phyloP scores from a whole-genome alignment of 495 filamentous ascomycete species.

The Aspergillus affinis region DNA sequence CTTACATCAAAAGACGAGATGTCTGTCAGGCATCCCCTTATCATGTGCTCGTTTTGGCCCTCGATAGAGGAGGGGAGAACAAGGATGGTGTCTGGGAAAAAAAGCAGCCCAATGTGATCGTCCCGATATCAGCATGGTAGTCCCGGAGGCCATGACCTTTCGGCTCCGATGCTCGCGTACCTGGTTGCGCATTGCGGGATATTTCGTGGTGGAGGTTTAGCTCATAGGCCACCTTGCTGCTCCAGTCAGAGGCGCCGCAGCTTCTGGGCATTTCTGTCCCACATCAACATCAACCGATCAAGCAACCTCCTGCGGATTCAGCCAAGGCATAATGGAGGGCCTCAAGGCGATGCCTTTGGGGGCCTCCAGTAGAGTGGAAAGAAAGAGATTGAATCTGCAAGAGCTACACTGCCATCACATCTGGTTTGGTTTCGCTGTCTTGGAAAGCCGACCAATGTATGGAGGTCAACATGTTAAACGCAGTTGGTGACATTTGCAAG shows the following conservation, averaged over 20 bases:
- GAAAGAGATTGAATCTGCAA: conserved; percentile 24
- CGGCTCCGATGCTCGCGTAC: conserved; percentile 10
- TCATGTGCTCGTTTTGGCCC: conserved; percentile 18
- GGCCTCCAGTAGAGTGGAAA: background rate
- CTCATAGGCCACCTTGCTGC: conserved; percentile 12
- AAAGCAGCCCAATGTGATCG: conserved; percentile 15
- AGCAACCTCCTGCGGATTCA: conserved; percentile 5
- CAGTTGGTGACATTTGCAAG: conserved; percentile 41
- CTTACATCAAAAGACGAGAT: conserved; percentile 16
- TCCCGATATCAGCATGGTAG: conserved; percentile 16
- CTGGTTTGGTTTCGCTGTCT: conserved; percentile 12
- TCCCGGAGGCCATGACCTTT: conserved; percentile 4
- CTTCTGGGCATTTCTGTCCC: conserved; percentile 20
- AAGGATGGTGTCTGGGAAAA: conserved; percentile 8
- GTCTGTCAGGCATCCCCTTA: conserved; percentile 6
- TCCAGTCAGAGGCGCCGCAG: conserved; percentile 23
- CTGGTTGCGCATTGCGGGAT: conserved; percentile 11
- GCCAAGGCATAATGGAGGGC: conserved; percentile 16
- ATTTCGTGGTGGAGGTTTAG: conserved; percentile 16
- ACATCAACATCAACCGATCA: conserved; percentile 14
- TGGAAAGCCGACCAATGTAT: conserved; percentile 17
- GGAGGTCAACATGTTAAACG: conserved; percentile 20
- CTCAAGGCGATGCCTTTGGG: conserved; percentile 3
- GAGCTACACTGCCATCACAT: conserved; percentile 27
- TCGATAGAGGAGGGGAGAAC: conserved; percentile 7